Conservation (phyloP, 768 basidiomycete genomes). For the Lactifluus pinguis region DNA sequence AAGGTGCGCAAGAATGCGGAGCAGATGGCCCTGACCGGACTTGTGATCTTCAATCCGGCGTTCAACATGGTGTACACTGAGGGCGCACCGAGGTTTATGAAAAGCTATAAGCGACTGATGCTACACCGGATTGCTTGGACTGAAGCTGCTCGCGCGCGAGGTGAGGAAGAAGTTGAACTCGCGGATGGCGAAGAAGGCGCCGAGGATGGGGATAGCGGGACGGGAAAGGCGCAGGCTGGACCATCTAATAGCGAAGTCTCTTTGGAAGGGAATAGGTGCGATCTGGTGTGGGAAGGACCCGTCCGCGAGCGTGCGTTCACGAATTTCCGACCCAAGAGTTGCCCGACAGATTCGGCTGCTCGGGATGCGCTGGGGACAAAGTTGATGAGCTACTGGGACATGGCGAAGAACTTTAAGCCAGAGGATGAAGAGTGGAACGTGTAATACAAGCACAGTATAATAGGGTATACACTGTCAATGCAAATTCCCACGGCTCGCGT, state of each 20-base stretch:
- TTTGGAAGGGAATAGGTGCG: conserved; percentile 84
- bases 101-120: conserved; percentile 84
- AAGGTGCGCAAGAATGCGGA: conserved; percentile 97
- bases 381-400: conserved; percentile 89
- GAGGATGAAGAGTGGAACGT: conserved; percentile 60
- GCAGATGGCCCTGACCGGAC: conserved; percentile 77
- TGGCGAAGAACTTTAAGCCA: conserved; percentile 82
- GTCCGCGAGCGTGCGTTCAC: conserved; percentile 75
- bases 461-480: no score
- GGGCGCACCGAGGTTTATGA: conserved; percentile 77
- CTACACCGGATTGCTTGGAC: conserved; percentile 88
- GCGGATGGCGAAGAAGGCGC: conserved; percentile 37
- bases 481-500: no score
- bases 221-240: conserved; percentile 26
- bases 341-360: conserved; percentile 76
- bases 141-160: conserved; percentile 74
- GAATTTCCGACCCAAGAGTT: conserved; percentile 70
- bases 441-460: not conserved
- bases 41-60: conserved; percentile 82
- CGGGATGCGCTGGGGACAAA: conserved; percentile 81
- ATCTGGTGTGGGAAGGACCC: conserved; percentile 88
- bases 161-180: conserved; percentile 61
- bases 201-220: conserved; percentile 29
- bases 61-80: conserved; percentile 94
- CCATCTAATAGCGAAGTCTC: conserved; percentile 32